phyloP scores from a whole-genome alignment of 2,329 filamentous ascomycete genomes.

The Cadophora gregata region DNA sequence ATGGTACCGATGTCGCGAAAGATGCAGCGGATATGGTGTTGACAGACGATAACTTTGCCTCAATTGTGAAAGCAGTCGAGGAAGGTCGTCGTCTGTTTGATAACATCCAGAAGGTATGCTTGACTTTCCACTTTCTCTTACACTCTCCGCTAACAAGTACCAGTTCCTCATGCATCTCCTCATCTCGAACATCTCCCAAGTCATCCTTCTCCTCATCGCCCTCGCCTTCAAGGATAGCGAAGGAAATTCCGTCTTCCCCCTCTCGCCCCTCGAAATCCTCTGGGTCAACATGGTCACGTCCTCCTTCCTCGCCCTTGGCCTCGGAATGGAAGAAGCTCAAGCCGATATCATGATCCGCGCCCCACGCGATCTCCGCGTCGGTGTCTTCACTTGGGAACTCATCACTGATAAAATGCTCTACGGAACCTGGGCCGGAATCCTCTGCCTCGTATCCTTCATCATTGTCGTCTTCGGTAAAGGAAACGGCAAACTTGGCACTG shows the following conservation, averaged over 20 bases:
- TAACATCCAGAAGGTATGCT: conserved; percentile 77
- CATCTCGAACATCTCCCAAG: conserved; percentile 74
- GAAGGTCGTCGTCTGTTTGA: conserved; percentile 99
- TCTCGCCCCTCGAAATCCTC: conserved; percentile 75
- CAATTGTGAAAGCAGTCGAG: conserved; percentile 92
- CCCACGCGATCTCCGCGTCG: conserved; percentile 64
- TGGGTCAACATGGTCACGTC: conserved; percentile 81
- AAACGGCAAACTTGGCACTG: conserved; percentile 57
- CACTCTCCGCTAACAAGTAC: neutral
- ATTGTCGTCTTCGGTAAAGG: conserved; percentile 62
- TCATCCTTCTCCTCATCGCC: conserved; percentile 70
- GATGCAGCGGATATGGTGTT: conserved; percentile 93
- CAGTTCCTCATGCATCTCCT: conserved; percentile 69
- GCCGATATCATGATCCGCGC: conserved; percentile 71
- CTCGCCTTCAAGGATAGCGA: conserved; percentile 69
- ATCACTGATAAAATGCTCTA: conserved; percentile 72
- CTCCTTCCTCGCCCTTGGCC: conserved; percentile 72
- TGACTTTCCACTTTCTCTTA: neutral
- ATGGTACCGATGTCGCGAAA: conserved; percentile 96
- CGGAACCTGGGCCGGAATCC: conserved; percentile 65
- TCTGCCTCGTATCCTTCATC: conserved; percentile 67
- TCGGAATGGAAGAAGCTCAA: conserved; percentile 73
- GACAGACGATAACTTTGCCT: conserved; percentile 87
- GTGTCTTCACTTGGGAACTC: conserved; percentile 69
- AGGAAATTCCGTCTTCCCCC: conserved; percentile 68